phyloP scores from a whole-genome alignment of 345 rosid genomes.

The Brassica carinata region DNA sequence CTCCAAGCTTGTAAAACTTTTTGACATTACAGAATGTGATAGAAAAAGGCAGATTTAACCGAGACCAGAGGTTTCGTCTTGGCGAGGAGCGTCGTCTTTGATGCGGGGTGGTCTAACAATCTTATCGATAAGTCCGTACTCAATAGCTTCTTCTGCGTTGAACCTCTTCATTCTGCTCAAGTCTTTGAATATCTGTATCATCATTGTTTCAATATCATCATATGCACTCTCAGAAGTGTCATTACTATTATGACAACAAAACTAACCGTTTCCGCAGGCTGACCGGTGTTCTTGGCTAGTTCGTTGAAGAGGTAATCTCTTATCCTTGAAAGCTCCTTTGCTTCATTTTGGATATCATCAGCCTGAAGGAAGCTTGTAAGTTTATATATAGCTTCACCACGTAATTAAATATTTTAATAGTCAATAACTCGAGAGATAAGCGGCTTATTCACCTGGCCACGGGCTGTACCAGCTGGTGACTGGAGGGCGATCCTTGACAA shows the following conservation, averaged over 20 bases:
- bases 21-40: not conserved
- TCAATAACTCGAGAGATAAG: not conserved
- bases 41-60: constrained; percentile 40
- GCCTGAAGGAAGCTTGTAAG: constrained; percentile 47
- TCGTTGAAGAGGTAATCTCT: constrained; percentile 74
- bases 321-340: constrained; percentile 79
- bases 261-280: constrained; percentile 75
- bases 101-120: constrained; percentile 68
- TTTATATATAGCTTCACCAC: not conserved
- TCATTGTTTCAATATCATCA: not conserved
- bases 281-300: constrained; percentile 82
- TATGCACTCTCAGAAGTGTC: not conserved
- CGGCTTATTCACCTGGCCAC: constrained; percentile 66
- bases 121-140: constrained; percentile 79
- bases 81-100: constrained; percentile 54
- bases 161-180: constrained; percentile 66
- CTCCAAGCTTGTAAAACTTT: not conserved
- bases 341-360: constrained; percentile 77
- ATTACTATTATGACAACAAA: not conserved
- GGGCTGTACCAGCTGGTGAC: constrained; percentile 79
- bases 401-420: not conserved
- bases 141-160: constrained; percentile 71
- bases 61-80: constrained; percentile 56
- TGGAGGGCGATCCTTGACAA: constrained; percentile 67
- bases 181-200: constrained; percentile 63